These are phyloP conservation scores for Apiospora malaysiana DNA, from an alignment of 2,329 filamentous ascomycete genomes.

Conservation along the genomic window DNA sequence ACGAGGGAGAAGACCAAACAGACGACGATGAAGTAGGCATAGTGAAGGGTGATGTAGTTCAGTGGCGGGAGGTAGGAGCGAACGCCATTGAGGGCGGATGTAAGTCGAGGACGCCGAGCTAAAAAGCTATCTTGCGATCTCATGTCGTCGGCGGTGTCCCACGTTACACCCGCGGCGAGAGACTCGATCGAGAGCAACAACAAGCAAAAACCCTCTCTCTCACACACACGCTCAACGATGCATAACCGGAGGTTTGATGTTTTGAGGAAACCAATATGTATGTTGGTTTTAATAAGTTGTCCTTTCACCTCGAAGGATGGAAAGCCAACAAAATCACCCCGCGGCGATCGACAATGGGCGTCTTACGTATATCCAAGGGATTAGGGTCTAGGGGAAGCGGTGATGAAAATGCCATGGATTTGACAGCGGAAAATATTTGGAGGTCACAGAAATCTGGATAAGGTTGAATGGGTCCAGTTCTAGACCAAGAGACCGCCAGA, in stretches of 20 bases:
- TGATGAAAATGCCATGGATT: background rate
- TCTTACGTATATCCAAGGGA: background rate
- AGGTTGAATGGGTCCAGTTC: background rate
- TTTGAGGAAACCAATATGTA: background rate
- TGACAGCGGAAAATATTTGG: slow-evolving; percentile 15
- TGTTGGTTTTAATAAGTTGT: background rate
- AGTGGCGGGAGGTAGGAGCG: slow-evolving; percentile 47
- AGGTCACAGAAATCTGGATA: background rate
- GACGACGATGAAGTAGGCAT: slow-evolving; percentile 67
- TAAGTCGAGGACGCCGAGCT: background rate
- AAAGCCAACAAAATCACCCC: background rate
- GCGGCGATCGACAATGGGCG: background rate
- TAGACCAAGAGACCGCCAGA: background rate
- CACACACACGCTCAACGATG: background rate
- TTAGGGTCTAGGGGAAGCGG: slow-evolving; percentile 6
- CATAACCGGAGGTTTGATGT: background rate
- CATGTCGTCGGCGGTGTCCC: background rate
- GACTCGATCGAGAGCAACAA: background rate
- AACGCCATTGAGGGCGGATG: slow-evolving; percentile 21
- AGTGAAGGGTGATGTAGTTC: slow-evolving; percentile 71
- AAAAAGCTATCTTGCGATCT: slow-evolving; percentile 7
- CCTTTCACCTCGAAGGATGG: background rate
- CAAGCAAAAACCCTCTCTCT: background rate
- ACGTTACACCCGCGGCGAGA: background rate
- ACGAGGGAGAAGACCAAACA: slow-evolving; percentile 62